Conservation (phyloP, 164 flowering plant species). For the Chimonanthus salicifolius region DNA sequence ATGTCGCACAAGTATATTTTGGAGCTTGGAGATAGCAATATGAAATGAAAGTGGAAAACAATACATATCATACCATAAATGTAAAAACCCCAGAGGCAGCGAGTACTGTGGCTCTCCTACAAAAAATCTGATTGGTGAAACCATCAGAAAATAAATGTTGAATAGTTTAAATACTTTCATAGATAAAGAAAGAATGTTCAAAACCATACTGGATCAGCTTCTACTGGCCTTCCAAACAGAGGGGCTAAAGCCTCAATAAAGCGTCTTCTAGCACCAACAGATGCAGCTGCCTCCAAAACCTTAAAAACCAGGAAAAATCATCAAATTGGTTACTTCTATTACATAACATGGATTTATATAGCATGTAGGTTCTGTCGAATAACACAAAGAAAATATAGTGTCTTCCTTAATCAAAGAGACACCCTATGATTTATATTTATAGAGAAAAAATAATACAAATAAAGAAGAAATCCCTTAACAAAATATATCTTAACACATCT, state of each 20-base stretch:
- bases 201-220: constrained; percentile 76
- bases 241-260: constrained; percentile 74
- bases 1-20: background rate
- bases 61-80: constrained; percentile 49
- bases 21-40: background rate
- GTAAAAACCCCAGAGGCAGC: constrained; percentile 61
- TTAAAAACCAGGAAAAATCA: constrained; percentile 11
- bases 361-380: background rate
- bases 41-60: background rate
- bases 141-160: constrained; percentile 7
- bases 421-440: too few relatives aligned
- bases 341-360: background rate
- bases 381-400: too few relatives aligned
- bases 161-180: background rate
- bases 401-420: too few relatives aligned
- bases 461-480: too few relatives aligned
- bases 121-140: constrained; percentile 54
- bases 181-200: background rate
- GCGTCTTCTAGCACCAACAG: constrained; percentile 60
- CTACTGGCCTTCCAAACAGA: constrained; percentile 72
- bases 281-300: constrained; percentile 64
- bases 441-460: too few relatives aligned
- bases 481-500: too few relatives aligned
- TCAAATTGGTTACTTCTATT: background rate
- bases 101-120: constrained; percentile 71